These are phyloP conservation scores for Adansonia gregorii DNA, from an alignment of 441 rosid genomes.

Conservation along the genomic window DNA sequence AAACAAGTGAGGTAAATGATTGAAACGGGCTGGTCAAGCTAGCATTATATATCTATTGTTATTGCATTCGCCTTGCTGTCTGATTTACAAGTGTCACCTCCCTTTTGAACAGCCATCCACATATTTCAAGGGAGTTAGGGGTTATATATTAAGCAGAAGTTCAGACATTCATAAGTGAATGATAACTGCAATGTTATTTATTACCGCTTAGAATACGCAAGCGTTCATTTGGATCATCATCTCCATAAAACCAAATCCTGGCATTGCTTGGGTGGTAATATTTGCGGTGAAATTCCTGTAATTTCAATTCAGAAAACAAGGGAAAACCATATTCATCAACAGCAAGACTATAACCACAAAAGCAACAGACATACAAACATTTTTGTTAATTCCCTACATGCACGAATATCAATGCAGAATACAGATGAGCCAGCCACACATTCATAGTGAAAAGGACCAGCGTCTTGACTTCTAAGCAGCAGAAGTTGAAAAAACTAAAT, in stretches of 20 bases:
- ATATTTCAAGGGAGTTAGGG: conserved; percentile 17
- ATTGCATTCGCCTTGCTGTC: background rate
- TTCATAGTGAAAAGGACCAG: background rate
- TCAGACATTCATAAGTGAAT: background rate
- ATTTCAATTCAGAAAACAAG: conserved; percentile 26
- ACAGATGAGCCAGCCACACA: conserved; percentile 1
- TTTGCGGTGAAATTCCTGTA: conserved; percentile 84
- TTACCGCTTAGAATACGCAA: conserved; percentile 80
- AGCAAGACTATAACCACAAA: conserved; percentile 3
- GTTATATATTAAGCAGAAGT: background rate
- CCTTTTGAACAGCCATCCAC: conserved; percentile 1
- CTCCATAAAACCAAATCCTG: conserved; percentile 96
- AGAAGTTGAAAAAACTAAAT: conserved; percentile 18
- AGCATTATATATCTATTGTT: background rate
- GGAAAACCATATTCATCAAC: conserved; percentile 26
- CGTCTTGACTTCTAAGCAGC: background rate
- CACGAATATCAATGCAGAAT: background rate
- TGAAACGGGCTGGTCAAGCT: background rate
- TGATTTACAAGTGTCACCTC: background rate
- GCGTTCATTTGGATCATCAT: conserved; percentile 84
- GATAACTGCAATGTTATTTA: conserved; percentile 4
- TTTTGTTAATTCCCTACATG: background rate
- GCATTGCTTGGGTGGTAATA: conserved; percentile 96
- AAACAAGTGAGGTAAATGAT: background rate
- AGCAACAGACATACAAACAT: background rate